These are phyloP conservation scores for Arthrobotrys sphaeroides DNA, from an alignment of 2,329 filamentous ascomycete genomes.

Conservation along the genomic window DNA sequence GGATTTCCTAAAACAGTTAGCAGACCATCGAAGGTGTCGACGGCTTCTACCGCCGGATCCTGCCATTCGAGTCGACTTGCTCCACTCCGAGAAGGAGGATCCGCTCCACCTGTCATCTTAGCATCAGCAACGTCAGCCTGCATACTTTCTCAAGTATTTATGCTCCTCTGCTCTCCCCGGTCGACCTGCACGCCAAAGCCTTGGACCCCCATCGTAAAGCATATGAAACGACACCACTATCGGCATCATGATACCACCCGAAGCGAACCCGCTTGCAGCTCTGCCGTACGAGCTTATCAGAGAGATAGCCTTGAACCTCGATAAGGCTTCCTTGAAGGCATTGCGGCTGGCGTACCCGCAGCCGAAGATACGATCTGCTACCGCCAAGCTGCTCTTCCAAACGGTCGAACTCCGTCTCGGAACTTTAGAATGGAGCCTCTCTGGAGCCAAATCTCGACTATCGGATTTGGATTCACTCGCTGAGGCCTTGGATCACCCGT, in stretches of 20 bases:
- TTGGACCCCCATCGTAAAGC: background rate
- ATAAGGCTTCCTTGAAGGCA: conserved; percentile 37
- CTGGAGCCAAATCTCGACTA: conserved; percentile 26
- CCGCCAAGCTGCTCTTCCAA: conserved; percentile 26
- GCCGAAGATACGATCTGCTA: conserved; percentile 22
- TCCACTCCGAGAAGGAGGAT: background rate
- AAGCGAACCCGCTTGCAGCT: background rate
- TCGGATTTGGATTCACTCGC: conserved; percentile 13
- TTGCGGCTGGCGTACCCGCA: conserved; percentile 31
- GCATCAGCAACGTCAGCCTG: conserved; percentile 1
- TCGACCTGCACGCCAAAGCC: background rate
- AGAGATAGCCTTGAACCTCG: conserved; percentile 33
- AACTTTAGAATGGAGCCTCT: conserved; percentile 32
- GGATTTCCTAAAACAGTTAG: conserved; percentile 14
- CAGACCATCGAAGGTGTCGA: background rate
- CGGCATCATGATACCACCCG: background rate
- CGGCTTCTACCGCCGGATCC: conserved; percentile 4
- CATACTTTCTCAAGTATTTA: background rate
- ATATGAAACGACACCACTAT: background rate
- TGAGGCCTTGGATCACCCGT: background rate
- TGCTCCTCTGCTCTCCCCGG: background rate
- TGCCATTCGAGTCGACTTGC: background rate
- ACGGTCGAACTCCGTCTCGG: conserved; percentile 37
- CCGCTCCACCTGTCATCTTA: background rate
- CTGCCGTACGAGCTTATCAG: conserved; percentile 43